Evolutionary conservation across 495 filamentous ascomycete genomes (phyloP).

Genomic region (Aspergillus conjunctus): DNA sequence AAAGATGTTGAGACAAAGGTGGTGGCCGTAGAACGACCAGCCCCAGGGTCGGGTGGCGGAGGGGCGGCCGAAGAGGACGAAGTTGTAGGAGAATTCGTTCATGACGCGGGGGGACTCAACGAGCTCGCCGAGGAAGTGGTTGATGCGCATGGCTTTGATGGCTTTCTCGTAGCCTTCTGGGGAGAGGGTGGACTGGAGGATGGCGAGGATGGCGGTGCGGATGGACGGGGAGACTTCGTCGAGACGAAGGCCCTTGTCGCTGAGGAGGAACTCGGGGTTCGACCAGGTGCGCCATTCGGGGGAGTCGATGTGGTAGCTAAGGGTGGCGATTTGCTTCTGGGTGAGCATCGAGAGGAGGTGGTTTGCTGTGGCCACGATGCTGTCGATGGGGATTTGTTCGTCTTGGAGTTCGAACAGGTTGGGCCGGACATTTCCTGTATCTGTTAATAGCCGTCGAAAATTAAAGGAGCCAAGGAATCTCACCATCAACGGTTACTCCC

Average conservation of each 20-base stretch:
- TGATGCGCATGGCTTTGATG: conserved; percentile 69
- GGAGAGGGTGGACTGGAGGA: conserved; percentile 61
- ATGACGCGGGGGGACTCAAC: conserved; percentile 61
- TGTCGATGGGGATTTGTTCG: conserved; percentile 58
- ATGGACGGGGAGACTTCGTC: conserved; percentile 53
- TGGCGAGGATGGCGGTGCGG: conserved; percentile 51
- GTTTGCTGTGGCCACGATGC: conserved; percentile 54
- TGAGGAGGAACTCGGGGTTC: conserved; percentile 70
- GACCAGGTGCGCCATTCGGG: conserved; percentile 75
- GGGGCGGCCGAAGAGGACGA: conserved; percentile 61
- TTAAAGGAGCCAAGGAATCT: conserved; percentile 11
- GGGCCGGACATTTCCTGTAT: conserved; percentile 53
- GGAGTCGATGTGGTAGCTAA: conserved; percentile 65
- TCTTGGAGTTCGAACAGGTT: conserved; percentile 62
- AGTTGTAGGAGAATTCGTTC: conserved; percentile 77
- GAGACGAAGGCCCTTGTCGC: conserved; percentile 64
- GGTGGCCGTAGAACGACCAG: conserved; percentile 75
- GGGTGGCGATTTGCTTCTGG: conserved; percentile 46
- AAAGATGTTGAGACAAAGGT: conserved; percentile 70
- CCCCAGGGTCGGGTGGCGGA: conserved; percentile 63
- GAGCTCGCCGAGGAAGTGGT: conserved; percentile 75
- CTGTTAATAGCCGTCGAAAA: conserved; percentile 1
- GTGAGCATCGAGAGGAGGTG: conserved; percentile 46
- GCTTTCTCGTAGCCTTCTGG: conserved; percentile 72
- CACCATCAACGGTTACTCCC: conserved; percentile 71